A percentile compares a stretch with the other conserved stretches of the same genome.
phyloP scores from a whole-genome alignment of 768 basidiomycete genomes.

The Mycena galopus region DNA sequence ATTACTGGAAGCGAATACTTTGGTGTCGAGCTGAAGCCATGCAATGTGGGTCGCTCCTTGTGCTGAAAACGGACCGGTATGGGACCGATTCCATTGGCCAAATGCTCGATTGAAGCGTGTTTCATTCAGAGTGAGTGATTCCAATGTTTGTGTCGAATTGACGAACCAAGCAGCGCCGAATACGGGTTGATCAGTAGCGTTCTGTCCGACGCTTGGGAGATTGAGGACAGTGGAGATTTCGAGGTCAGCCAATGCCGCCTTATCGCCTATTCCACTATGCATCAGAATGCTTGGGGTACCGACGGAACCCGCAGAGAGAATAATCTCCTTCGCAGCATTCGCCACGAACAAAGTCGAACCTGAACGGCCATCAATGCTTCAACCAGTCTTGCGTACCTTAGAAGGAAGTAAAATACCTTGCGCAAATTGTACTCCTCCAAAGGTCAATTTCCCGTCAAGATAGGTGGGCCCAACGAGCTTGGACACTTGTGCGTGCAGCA shows the following conservation, averaged over 20 bases:
- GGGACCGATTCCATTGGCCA: constrained; percentile 40
- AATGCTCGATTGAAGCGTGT: constrained; percentile 29
- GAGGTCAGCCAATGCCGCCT: not conserved
- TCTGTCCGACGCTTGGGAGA: constrained; percentile 25
- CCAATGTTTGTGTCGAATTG: constrained; percentile 34
- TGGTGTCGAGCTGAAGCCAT: constrained; percentile 35
- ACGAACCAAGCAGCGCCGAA: constrained; percentile 36
- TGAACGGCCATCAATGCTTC: not conserved
- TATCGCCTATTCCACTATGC: constrained; percentile 8
- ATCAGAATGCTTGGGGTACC: constrained; percentile 37
- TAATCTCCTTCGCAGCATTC: constrained; percentile 46
- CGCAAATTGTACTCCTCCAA: constrained; percentile 38
- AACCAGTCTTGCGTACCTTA: not conserved
- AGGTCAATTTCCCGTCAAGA: constrained; percentile 27
- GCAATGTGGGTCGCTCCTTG: constrained; percentile 27
- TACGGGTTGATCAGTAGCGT: constrained; percentile 42
- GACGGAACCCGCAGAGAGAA: constrained; percentile 49
- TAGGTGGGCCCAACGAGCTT: constrained; percentile 41
- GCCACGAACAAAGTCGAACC: constrained; percentile 6
- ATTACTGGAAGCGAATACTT: constrained; percentile 12
- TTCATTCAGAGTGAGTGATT: constrained; percentile 19
- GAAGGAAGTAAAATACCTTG: not conserved
- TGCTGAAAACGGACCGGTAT: constrained; percentile 42
- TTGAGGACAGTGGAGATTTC: constrained; percentile 38
- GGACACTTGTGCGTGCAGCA: constrained; percentile 50